Evolutionary conservation across 176 grass and related monocot species (phyloP).

Genomic region (Oryza nivara): DNA sequence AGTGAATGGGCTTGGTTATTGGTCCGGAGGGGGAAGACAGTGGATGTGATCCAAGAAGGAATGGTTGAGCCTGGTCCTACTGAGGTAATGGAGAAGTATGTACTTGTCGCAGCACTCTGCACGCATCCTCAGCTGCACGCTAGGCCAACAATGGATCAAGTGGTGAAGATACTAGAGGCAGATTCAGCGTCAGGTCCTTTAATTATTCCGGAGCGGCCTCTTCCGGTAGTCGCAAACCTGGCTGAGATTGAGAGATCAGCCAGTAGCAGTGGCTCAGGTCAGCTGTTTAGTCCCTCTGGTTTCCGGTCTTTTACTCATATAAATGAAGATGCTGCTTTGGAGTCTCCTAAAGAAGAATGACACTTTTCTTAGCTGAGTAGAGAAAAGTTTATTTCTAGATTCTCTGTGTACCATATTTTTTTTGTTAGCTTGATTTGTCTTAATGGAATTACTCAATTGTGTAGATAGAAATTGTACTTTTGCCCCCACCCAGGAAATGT

Average conservation of each 20-base stretch:
- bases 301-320: conserved; percentile 62
- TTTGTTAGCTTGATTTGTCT: conserved; percentile 22
- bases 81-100: conserved; percentile 86
- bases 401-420: conserved; percentile 14
- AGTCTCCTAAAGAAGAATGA: conserved; percentile 58
- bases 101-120: conserved; percentile 66
- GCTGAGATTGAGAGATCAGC: conserved; percentile 80
- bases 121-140: conserved; percentile 92
- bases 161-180: conserved; percentile 81
- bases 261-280: conserved; percentile 67
- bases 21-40: conserved; percentile 57
- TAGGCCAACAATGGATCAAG: conserved; percentile 92
- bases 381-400: conserved; percentile 26
- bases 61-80: conserved; percentile 66
- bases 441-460: conserved; percentile 7
- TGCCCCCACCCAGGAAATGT: conserved; percentile 10
- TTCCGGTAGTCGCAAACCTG: conserved; percentile 65
- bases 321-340: conserved; percentile 40
- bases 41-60: conserved; percentile 85
- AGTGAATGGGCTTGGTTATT: conserved; percentile 93
- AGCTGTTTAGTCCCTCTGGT: conserved; percentile 74
- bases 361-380: conserved; percentile 11
- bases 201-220: conserved; percentile 64
- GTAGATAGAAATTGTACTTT: conserved; percentile 41
- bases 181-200: conserved; percentile 55